Evolutionary conservation across 2,329 filamentous ascomycete genomes (phyloP).

Genomic region (Cryphonectria carpinicola): DNA sequence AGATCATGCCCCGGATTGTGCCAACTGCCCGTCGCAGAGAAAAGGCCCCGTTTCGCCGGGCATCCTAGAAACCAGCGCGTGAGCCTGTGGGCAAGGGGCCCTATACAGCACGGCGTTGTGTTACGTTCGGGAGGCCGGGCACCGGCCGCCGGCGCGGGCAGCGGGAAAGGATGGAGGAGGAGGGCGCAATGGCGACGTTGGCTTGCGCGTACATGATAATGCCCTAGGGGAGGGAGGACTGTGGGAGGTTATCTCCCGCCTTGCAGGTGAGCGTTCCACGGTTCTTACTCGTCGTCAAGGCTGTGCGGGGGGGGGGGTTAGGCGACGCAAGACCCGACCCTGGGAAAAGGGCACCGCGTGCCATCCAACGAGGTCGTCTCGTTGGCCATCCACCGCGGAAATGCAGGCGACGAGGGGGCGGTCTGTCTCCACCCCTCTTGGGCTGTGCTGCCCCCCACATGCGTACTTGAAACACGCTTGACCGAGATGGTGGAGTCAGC

Average conservation of each 20-base stretch:
- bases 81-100: background rate
- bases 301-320: background rate
- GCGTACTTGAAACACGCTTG: conserved; percentile 28
- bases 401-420: conserved; percentile 6
- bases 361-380: conserved; percentile 11
- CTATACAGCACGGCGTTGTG: background rate
- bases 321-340: conserved; percentile 5
- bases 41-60: conserved; percentile 2
- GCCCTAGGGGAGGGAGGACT: background rate
- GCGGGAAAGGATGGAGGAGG: background rate
- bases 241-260: background rate
- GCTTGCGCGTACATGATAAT: background rate
- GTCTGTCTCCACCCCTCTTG: conserved; percentile 16
- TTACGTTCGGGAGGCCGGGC: conserved; percentile 3
- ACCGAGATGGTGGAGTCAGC: conserved; percentile 20
- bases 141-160: background rate
- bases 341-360: conserved; percentile 4
- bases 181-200: background rate
- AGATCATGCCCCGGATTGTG: conserved; percentile 14
- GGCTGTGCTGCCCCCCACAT: conserved; percentile 20
- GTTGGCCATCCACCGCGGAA: background rate
- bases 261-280: background rate
- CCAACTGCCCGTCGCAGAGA: conserved; percentile 4
- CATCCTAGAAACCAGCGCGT: background rate
- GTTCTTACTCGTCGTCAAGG: background rate